phyloP scores from a whole-genome alignment of 257 asterid genomes.

The Anisodus acutangulus region DNA sequence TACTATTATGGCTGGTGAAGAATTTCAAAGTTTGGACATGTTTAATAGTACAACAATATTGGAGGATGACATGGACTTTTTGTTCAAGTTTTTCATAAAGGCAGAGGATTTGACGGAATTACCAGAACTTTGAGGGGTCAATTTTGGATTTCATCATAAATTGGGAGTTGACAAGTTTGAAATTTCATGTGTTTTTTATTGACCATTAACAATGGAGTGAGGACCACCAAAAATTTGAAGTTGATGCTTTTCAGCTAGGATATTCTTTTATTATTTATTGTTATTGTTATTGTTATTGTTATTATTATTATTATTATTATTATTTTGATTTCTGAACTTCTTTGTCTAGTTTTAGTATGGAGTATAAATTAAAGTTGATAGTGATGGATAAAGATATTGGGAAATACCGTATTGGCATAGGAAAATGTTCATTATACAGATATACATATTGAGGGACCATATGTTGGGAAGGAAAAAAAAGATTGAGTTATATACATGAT shows the following conservation, averaged over 20 bases:
- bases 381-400: neutral
- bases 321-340: neutral
- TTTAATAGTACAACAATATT: neutral
- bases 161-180: constrained; percentile 1
- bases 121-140: constrained; percentile 26
- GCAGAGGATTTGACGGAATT: constrained; percentile 20
- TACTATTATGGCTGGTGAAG: neutral
- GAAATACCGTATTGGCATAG: neutral
- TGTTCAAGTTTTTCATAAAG: constrained; percentile 21
- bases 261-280: neutral
- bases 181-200: neutral
- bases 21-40: neutral
- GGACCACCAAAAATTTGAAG: neutral
- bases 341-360: neutral
- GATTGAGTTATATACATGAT: too few species aligned
- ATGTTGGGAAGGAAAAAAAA: neutral
- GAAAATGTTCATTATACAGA: neutral
- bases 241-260: neutral
- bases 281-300: neutral
- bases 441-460: neutral
- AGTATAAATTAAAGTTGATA: neutral
- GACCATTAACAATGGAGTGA: neutral
- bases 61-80: constrained; percentile 31
- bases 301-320: neutral
- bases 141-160: neutral